phyloP scores from a whole-genome alignment of 345 rosid genomes.

The Salix exigua region DNA sequence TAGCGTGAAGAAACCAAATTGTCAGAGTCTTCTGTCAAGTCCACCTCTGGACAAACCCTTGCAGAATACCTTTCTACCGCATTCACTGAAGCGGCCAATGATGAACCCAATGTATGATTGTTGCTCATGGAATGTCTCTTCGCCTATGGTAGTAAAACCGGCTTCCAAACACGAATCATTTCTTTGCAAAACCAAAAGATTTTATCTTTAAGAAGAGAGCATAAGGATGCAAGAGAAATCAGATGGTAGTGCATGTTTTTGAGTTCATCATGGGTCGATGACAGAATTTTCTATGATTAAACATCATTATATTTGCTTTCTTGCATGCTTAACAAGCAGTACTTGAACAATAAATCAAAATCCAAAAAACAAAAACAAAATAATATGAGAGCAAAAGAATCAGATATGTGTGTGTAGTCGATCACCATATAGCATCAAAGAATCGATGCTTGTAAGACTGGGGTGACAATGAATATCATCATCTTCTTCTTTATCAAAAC shows the following conservation, averaged over 20 bases:
- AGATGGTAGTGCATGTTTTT: conserved; percentile 21
- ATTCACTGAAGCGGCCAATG: conserved; percentile 49
- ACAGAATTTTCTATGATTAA: conserved; percentile 6
- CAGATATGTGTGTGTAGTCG: conserved; percentile 6
- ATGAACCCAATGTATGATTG: conserved; percentile 7
- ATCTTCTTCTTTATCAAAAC: not conserved
- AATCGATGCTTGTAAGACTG: conserved; percentile 22
- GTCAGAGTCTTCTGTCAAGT: conserved; percentile 40
- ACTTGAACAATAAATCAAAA: not conserved
- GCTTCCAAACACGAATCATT: not conserved
- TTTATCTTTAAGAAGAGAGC: not conserved
- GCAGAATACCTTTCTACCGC: conserved; percentile 86
- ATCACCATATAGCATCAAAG: conserved; percentile 18
- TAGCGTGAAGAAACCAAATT: conserved; percentile 41
- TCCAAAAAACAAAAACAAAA: too few species aligned
- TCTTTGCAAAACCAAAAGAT: too few species aligned
- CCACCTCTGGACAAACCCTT: conserved; percentile 53
- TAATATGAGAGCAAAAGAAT: not conserved
- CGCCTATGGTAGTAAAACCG: not conserved
- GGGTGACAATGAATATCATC: conserved; percentile 18
- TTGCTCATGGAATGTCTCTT: not conserved
- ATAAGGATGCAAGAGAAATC: conserved; percentile 2
- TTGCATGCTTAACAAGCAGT: not conserved
- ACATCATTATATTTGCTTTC: conserved; percentile 11
- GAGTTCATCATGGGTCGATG: conserved; percentile 7